Percentiles rank a stretch among this genome's conserved stretches.
phyloP scores from a whole-genome alignment of 257 asterid species.

The Orobanche coerulescens region DNA sequence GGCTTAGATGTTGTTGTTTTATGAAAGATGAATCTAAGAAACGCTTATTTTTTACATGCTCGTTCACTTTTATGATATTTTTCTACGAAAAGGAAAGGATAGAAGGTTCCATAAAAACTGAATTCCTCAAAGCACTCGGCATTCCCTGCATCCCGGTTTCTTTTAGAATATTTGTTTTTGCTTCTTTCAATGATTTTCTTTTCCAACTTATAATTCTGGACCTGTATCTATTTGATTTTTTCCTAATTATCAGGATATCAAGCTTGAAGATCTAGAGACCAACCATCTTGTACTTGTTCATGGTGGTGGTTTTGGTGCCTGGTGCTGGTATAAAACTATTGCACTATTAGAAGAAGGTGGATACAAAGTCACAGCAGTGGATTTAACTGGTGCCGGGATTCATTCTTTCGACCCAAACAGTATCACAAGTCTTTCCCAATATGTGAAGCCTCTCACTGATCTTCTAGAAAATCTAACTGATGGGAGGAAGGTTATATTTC shows the following conservation, averaged over 20 bases:
- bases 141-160: neutral
- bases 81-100: neutral
- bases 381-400: slow-evolving; percentile 92
- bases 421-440: slow-evolving; percentile 69
- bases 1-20: too few species aligned
- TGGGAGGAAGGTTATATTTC: slow-evolving; percentile 66
- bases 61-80: neutral
- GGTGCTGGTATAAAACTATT: slow-evolving; percentile 99
- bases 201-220: neutral
- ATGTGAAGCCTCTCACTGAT: slow-evolving; percentile 78
- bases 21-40: too few species aligned
- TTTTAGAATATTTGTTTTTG: neutral
- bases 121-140: neutral
- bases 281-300: slow-evolving; percentile 91
- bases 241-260: slow-evolving; percentile 49
- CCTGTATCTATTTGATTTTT: slow-evolving; percentile 1
- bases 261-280: slow-evolving; percentile 67
- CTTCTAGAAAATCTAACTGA: slow-evolving; percentile 61
- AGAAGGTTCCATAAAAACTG: too few species aligned
- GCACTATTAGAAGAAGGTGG: slow-evolving; percentile 86
- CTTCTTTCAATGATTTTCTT: neutral
- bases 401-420: slow-evolving; percentile 82
- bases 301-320: slow-evolving; percentile 99
- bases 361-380: slow-evolving; percentile 88
- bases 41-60: too few species aligned